Conservation (phyloP, 331 rosid species). For the Quercus tomentella region DNA sequence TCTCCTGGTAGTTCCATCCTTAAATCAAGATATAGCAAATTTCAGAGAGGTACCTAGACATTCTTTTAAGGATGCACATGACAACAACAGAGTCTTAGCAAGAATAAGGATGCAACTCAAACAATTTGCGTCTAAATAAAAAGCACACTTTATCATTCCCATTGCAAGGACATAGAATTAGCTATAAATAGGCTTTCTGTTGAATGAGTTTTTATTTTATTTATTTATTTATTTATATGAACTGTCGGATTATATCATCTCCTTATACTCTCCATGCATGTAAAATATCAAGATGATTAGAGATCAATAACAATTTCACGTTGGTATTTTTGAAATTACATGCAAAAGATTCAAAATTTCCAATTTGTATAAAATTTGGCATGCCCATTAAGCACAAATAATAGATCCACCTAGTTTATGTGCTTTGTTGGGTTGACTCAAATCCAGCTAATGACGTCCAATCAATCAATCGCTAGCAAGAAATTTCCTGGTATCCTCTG, state of each 20-base stretch:
- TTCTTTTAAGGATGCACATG: conserved; percentile 29
- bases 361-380: no score
- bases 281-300: no score
- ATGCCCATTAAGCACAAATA: no score
- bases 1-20: conserved; percentile 75
- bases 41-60: conserved; percentile 53
- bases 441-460: background rate
- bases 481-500: background rate
- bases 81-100: conserved; percentile 26
- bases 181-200: background rate
- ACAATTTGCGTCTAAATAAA: background rate
- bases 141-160: no score
- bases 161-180: background rate
- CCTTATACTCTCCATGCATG: no score
- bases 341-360: no score
- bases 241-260: no score
- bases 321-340: no score
- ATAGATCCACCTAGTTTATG: background rate
- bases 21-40: conserved; percentile 49
- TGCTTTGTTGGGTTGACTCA: background rate
- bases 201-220: no score
- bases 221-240: no score
- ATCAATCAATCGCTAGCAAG: background rate
- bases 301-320: no score
- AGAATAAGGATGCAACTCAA: conserved; percentile 18